Conservation (phyloP, 805 yeast genomes). For the Blastobotrys mokoenaii region DNA sequence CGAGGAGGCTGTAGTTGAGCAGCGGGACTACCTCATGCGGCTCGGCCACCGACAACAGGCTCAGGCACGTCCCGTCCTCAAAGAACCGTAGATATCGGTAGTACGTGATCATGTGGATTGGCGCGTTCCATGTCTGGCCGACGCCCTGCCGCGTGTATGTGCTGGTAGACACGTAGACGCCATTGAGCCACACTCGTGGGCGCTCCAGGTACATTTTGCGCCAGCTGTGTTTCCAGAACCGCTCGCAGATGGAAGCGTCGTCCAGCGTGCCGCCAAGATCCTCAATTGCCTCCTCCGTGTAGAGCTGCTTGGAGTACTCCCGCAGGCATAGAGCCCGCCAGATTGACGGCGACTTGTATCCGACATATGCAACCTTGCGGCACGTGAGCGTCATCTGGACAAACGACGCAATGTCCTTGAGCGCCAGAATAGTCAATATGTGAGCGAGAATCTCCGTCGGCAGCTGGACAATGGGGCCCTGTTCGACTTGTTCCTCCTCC, state of each 20-base stretch:
- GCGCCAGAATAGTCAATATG: constrained; percentile 22
- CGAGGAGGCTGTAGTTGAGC: constrained; percentile 26
- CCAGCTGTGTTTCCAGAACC: constrained; percentile 25
- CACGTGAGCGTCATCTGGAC: constrained; percentile 21
- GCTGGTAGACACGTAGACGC: constrained; percentile 78
- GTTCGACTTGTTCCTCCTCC: constrained; percentile 2
- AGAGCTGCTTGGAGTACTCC: constrained; percentile 19
- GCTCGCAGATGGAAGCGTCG: constrained; percentile 5
- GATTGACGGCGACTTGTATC: constrained; percentile 15
- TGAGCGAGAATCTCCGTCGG: constrained; percentile 24
- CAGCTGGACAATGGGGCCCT: constrained; percentile 12
- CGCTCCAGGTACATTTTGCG: constrained; percentile 48
- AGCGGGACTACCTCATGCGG: constrained; percentile 60
- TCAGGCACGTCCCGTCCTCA: constrained; percentile 66
- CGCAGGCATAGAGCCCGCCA: constrained; percentile 22
- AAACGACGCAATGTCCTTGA: constrained; percentile 20
- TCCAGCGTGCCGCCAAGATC: constrained; percentile 9
- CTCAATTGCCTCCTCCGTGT: constrained; percentile 14
- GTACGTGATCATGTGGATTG: constrained; percentile 78
- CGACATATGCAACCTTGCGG: constrained; percentile 19
- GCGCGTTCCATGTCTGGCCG: constrained; percentile 60
- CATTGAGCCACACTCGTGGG: constrained; percentile 73
- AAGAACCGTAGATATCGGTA: constrained; percentile 78
- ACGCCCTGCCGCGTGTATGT: constrained; percentile 82
- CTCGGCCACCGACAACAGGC: constrained; percentile 61